Conservation (phyloP, 257 asterid genomes). For the Solanum pinnatisectum region DNA sequence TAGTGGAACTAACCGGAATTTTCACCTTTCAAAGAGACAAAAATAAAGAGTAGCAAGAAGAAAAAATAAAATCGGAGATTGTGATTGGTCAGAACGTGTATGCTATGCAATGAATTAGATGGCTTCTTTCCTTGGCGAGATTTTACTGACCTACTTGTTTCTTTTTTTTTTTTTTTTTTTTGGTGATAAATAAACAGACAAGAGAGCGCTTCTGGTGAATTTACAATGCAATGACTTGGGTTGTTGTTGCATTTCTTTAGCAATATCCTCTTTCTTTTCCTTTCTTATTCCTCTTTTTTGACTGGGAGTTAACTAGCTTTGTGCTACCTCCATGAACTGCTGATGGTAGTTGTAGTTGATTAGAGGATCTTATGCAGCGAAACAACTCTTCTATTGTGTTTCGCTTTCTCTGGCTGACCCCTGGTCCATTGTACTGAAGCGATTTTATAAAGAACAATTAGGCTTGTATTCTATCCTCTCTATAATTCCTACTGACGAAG, state of each 20-base stretch:
- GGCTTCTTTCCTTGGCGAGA: background rate
- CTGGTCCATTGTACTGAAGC: background rate
- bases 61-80: background rate
- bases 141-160: background rate
- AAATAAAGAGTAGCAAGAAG: background rate
- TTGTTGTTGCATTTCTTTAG: background rate
- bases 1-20: background rate
- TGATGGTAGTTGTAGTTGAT: background rate
- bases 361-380: background rate
- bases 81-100: background rate
- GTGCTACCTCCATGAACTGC: background rate
- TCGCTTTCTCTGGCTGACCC: background rate
- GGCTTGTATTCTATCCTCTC: background rate
- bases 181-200: background rate
- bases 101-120: background rate
- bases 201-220: background rate
- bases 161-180: no score
- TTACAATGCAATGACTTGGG: background rate
- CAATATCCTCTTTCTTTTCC: background rate
- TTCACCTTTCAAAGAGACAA: background rate
- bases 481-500: background rate
- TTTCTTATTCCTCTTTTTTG: background rate
- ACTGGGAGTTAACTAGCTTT: background rate
- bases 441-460: background rate
- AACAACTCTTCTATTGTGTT: background rate